Conservation (phyloP, 116 monocot genomes). For the Zostera marina region DNA sequence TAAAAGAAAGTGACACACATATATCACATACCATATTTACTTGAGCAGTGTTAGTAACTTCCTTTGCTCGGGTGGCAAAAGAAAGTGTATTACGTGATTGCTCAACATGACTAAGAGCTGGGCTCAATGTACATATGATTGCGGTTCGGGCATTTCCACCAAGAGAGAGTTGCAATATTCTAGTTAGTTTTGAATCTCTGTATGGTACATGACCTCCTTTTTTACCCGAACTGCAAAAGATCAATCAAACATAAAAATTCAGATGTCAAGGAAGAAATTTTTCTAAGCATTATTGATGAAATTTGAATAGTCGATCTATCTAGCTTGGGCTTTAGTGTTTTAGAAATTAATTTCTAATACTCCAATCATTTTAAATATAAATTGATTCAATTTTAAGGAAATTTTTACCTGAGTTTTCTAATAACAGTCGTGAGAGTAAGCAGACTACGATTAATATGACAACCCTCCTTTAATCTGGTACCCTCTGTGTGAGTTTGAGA, state of each 20-base stretch:
- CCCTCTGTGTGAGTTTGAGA: constrained; percentile 92
- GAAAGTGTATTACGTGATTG: constrained; percentile 89
- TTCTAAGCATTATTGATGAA: too few species aligned
- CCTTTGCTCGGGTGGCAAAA: constrained; percentile 87
- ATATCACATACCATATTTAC: constrained; percentile 65
- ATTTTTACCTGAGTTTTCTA: constrained; percentile 75
- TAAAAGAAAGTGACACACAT: neutral
- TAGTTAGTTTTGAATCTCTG: constrained; percentile 92
- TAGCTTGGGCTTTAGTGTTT: too few species aligned
- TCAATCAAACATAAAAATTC: neutral
- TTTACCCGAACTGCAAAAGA: constrained; percentile 49
- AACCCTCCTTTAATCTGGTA: constrained; percentile 81
- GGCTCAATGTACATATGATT: constrained; percentile 95
- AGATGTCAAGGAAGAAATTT: neutral
- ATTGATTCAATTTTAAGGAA: neutral
- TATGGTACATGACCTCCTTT: constrained; percentile 85
- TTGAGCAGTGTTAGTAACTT: constrained; percentile 76
- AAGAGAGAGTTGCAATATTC: constrained; percentile 83
- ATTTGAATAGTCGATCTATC: too few species aligned
- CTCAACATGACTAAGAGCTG: constrained; percentile 74
- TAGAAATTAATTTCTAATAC: too few species aligned
- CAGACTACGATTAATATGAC: constrained; percentile 91
- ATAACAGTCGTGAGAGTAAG: constrained; percentile 91
- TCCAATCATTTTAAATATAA: too few species aligned
- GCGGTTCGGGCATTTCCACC: constrained; percentile 96